Conservation (phyloP, 2,329 filamentous ascomycete species). For the Botrytis galanthina region DNA sequence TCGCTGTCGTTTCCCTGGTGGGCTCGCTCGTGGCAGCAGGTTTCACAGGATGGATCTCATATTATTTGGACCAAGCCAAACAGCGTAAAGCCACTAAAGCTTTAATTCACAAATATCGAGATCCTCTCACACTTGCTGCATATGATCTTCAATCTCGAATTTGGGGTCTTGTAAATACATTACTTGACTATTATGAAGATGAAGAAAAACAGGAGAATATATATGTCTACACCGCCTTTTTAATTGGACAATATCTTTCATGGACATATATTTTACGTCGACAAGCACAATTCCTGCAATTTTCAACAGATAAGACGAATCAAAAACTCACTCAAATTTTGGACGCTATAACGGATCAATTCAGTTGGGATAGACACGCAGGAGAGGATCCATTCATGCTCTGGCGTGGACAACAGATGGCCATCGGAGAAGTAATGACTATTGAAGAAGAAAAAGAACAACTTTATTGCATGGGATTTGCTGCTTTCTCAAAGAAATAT, state of each 20-base stretch:
- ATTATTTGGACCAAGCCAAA: slow-evolving; percentile 33
- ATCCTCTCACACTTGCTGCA: slow-evolving; percentile 31
- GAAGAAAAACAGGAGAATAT: slow-evolving; percentile 28
- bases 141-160: slow-evolving; percentile 32
- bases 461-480: slow-evolving; percentile 31
- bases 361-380: slow-evolving; percentile 20
- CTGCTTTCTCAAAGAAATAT: slow-evolving; percentile 28
- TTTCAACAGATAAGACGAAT: slow-evolving; percentile 32
- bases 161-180: slow-evolving; percentile 27
- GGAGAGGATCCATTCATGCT: slow-evolving; percentile 34
- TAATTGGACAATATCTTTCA: slow-evolving; percentile 33
- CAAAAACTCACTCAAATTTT: slow-evolving; percentile 27
- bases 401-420: slow-evolving; percentile 35
- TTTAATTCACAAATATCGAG: slow-evolving; percentile 33
- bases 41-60: slow-evolving; percentile 35
- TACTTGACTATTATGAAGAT: slow-evolving; percentile 26
- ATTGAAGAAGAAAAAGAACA: slow-evolving; percentile 26
- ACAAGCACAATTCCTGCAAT: slow-evolving; percentile 32
- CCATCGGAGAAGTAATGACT: slow-evolving; percentile 34
- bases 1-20: slow-evolving; percentile 33
- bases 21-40: slow-evolving; percentile 31
- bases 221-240: slow-evolving; percentile 32
- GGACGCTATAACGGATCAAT: slow-evolving; percentile 26
- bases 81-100: slow-evolving; percentile 30
- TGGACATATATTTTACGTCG: slow-evolving; percentile 33